Evolutionary conservation across 768 basidiomycete species (phyloP), one percentile per base, ranked within the genome.

Genomic region (Tubosaeta sp.): DNA sequence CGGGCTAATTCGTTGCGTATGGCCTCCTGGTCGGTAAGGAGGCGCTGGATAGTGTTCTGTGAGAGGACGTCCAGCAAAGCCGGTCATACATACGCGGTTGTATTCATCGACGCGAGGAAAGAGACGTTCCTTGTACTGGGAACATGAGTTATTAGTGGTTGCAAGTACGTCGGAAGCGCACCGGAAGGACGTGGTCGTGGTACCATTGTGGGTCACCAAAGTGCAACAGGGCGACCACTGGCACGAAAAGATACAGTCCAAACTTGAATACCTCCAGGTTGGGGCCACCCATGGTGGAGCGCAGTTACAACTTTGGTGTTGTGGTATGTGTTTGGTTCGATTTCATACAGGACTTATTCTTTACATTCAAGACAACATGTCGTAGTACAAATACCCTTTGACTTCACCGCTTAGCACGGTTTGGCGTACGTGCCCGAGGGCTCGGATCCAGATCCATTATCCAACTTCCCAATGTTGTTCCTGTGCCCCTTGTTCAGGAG

Each of bases 241-340:
- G 91, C 52, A 91, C 83, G 59, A 90, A 90, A 49, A 94, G 82
- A 68, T 94, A 93, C 16, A 91, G 69, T 4, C 82, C 82, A 59
- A 94, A 94, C 71, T 92, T 93, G 83, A 93, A 90, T 16, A 93
- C 79, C 69, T 94, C 91, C 48, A 94, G 82, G 66, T 87, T 89
- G 31, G 88, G 82, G 11, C 87, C 84, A 3, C 76, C 87, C 87
- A 88, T 80, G 71, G 39, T 29, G 39, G 53, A 8, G 22, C 25
- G 8, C 24, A 25, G 40, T 14, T 27, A 27, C 27, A 27, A 27
- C 2, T 27, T 27, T 27, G 4, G 4, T n/a, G n/a, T n/a, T n/a
- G 9, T 27, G 27, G 27, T 27, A 25, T 30, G 42, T 19, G 27
- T 43, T 43, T 30, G 27, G 42, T 27, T 30, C 13, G 5, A 14